Evolutionary conservation across 176 grass and related monocot genomes (phyloP), one percentile per base, ranked within the genome.

Genomic region (Bonia amplexicaulis): DNA sequence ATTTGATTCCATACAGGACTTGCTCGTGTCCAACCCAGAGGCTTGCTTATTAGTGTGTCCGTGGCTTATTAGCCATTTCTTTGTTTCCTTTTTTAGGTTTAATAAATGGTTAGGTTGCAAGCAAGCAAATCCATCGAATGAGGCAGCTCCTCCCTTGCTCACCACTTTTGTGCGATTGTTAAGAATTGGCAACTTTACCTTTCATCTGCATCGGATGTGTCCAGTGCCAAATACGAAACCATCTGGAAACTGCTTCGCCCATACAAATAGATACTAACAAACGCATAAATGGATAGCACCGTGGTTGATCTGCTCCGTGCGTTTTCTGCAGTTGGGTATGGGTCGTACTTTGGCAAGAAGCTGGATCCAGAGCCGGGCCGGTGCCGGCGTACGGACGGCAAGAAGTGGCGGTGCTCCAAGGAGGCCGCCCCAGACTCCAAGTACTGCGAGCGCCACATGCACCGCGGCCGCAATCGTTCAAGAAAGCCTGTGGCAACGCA

Each of bases 401-500:
- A 97, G 86, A 98, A 98, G 81, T 98, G 95, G 95, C 87, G 95
- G 82, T 98, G 95, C 82, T 85, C 95, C 26, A 98, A 95, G 89
- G 89, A 93, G 79, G 93, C 95, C 46, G 86, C 87, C 41, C 89
- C 91, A 20, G 95, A 98, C 61, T 98, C 95, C 63, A 95, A 95
- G 89, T 98, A 98, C 69, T 98, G 95, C 85, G 91, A 98, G 82
- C 92, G 95, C 84, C 95, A 97, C 92, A 97, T 97, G 95, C 95
- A 97, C 75, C 92, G 95, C 62, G 95, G 95, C 80, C 86, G 88
- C 58, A 93, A 84, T 74, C 92, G 95, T 97, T 97, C 95, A 97
- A 97, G 92, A 97, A 97, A 97, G 93, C 93, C 95, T 93, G 95
- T 95, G 95, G 95, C 95, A 98, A 80, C 93, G 78, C 95, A 86